Evolutionary conservation across 2,329 filamentous ascomycete genomes (phyloP).

Genomic region (Trichophyton mentagrophytes): DNA sequence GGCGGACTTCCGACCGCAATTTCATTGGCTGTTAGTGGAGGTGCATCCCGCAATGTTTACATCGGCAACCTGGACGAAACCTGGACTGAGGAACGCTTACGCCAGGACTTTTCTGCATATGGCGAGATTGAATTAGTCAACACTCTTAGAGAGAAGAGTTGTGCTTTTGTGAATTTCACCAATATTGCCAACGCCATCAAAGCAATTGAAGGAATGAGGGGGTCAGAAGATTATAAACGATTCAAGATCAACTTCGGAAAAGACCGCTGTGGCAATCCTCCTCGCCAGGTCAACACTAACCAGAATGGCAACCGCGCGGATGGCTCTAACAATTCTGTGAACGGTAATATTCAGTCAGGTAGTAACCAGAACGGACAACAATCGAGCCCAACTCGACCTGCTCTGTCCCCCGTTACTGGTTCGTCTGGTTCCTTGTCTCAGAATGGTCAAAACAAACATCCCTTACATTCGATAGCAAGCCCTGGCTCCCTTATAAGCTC

Average conservation of each 20-base stretch:
- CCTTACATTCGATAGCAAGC: constrained; percentile 42
- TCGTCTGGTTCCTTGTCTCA: constrained; percentile 38
- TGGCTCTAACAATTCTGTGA: constrained; percentile 44
- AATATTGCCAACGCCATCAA: constrained; percentile 99
- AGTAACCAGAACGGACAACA: constrained; percentile 43
- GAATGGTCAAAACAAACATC: constrained; percentile 46
- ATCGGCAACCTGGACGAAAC: constrained; percentile 94
- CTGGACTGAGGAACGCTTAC: constrained; percentile 89
- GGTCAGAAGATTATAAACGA: constrained; percentile 89
- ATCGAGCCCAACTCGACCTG: constrained; percentile 48
- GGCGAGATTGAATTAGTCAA: constrained; percentile 98
- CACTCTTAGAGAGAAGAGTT: constrained; percentile 94
- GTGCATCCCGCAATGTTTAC: constrained; percentile 96
- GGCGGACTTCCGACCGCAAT: constrained; percentile 92
- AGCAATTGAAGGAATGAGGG: constrained; percentile 88
- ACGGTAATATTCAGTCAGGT: constrained; percentile 41
- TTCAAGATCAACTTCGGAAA: constrained; percentile 99
- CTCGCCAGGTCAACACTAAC: constrained; percentile 63
- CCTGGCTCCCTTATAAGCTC: constrained; percentile 66
- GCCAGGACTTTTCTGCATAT: constrained; percentile 93
- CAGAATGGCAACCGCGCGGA: constrained; percentile 53
- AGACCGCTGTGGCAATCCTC: constrained; percentile 92
- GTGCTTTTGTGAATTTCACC: constrained; percentile 98
- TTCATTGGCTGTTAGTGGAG: constrained; percentile 86
- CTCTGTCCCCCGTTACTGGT: constrained; percentile 41